Percentiles rank a stretch among this genome's conserved stretches.
Evolutionary conservation across 345 rosid genomes (phyloP).

Genomic region (Citrus sp.): DNA sequence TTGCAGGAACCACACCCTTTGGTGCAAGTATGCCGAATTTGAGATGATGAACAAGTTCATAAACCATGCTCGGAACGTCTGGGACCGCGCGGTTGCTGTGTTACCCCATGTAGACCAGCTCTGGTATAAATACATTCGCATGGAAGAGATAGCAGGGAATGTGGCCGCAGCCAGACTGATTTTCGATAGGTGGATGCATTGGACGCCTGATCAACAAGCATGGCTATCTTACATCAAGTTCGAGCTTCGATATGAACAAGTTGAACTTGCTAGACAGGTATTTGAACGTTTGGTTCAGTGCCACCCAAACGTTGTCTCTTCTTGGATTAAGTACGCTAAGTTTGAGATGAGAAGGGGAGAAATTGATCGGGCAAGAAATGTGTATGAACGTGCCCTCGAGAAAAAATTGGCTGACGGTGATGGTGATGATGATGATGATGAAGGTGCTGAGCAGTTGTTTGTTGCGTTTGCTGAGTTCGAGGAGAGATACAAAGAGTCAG

Average conservation of each 20-base stretch:
- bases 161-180: conserved; percentile 74
- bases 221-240: conserved; percentile 81
- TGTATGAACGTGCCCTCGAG: conserved; percentile 76
- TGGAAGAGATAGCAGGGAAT: conserved; percentile 86
- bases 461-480: conserved; percentile 90
- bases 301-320: conserved; percentile 56
- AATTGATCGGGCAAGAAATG: conserved; percentile 51
- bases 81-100: conserved; percentile 77
- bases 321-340: conserved; percentile 72
- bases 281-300: conserved; percentile 67
- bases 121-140: conserved; percentile 89
- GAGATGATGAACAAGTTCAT: conserved; percentile 89
- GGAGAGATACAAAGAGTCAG: conserved; percentile 73
- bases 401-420: conserved; percentile 49
- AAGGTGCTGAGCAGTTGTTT: conserved; percentile 73
- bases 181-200: conserved; percentile 83
- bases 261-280: conserved; percentile 56
- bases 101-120: conserved; percentile 81
- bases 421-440: conserved; percentile 29
- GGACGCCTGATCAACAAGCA: conserved; percentile 82
- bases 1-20: conserved; percentile 69
- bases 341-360: conserved; percentile 89
- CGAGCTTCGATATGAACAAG: conserved; percentile 66
- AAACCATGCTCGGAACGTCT: conserved; percentile 76
- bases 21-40: conserved; percentile 84